Evolutionary conservation across 768 basidiomycete species (phyloP), one percentile per base, ranked within the genome.

Genomic region (Termitomyces bulborhizus): DNA sequence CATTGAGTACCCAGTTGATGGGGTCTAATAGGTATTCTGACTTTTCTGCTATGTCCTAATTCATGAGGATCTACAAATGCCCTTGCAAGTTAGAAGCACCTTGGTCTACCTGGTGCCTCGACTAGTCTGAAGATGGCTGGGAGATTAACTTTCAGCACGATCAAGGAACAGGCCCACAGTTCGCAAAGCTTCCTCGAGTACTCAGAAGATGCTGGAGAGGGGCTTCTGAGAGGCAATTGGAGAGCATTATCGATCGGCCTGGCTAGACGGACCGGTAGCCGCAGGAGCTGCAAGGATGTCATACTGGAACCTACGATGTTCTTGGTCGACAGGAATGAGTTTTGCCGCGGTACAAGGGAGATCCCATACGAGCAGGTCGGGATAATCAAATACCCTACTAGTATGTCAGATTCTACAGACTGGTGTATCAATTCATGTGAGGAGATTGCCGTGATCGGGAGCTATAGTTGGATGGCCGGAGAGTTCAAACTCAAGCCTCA

Each of bases 261-360:
- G 1, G 37, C n/a, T 18, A 13, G 26, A 39, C 49, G 49, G 49
- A 13, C 49, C 49, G 49, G 49, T 39, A 49, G 37, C 47, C 2
- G 34, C 13, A 36, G 32, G 6, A 12, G 15, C 43, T 12, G 6
- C 9, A 27, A 27, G 26, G 27, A n/a, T 26, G 24, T 26, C 24
- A 11, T 3, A 12, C 26, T 32, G 7, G 13, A 18, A 18, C 9
- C 29, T 46, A 7, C 5, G 16, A 39, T 39, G 39, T n/a, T 39
- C n/a, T 29, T 31, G n/a, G 31, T 32, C n/a, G 34, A 26, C 4
- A 15, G 21, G 3, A 39, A 36, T 7, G 27, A 16, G 40, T 49
- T 53, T 16, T 6, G 49, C 54, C 54, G 54, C 47, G 54, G 47
- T 49, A 37, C 31, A 39, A 48, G 47, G 47, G n/a, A 24, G 8